phyloP scores from a whole-genome alignment of 2,329 filamentous ascomycete genomes.

The Lachnellula hyalina region DNA sequence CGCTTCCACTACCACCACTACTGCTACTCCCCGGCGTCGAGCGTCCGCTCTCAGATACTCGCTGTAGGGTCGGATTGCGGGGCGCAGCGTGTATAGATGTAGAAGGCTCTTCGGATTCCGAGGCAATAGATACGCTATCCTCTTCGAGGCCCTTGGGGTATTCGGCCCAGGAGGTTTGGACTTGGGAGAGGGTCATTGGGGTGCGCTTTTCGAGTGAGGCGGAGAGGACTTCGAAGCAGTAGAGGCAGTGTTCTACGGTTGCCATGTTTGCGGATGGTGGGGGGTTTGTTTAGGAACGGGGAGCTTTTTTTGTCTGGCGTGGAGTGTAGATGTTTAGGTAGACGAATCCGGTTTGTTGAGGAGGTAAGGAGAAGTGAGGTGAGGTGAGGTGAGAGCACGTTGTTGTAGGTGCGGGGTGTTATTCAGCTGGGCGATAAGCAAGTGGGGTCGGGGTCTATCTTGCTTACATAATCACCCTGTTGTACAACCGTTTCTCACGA shows the following conservation, averaged over 20 bases:
- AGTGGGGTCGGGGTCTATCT: neutral
- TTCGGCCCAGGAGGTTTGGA: constrained; percentile 59
- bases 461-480: neutral
- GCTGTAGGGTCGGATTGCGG: constrained; percentile 15
- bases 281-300: neutral
- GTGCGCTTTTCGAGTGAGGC: constrained; percentile 68
- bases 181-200: constrained; percentile 59
- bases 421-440: neutral
- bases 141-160: constrained; percentile 33
- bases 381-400: too few species aligned
- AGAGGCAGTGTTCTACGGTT: constrained; percentile 77
- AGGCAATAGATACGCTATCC: constrained; percentile 1
- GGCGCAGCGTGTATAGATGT: neutral
- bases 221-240: constrained; percentile 83
- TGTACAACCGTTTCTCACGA: neutral
- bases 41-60: constrained; percentile 15
- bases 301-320: neutral
- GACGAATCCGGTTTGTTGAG: neutral
- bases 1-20: neutral
- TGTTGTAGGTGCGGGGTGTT: neutral
- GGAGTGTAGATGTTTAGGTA: neutral
- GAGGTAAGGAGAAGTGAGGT: neutral
- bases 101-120: neutral
- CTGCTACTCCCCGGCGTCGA: constrained; percentile 12
- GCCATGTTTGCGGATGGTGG: constrained; percentile 57